These are phyloP conservation scores for Cutaneotrichosporon sp. DNA, from an alignment of 1,284 basidiomycete genomes.

Conservation along the genomic window DNA sequence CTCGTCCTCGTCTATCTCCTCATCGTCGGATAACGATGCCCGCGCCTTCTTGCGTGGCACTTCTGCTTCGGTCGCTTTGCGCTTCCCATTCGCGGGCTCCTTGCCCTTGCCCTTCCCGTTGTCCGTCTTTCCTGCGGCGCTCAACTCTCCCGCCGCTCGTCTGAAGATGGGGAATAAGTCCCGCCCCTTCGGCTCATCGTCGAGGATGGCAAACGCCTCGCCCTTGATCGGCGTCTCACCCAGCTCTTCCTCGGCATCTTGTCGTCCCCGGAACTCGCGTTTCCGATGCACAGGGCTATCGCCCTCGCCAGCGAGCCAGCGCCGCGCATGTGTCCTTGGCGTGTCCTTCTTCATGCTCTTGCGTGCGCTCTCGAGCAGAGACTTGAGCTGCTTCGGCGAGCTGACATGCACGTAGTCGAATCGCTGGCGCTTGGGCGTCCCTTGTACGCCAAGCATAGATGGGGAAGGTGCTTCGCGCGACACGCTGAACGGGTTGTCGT, in stretches of 20 bases:
- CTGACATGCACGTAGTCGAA: constrained; percentile 40
- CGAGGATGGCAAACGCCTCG: constrained; percentile 16
- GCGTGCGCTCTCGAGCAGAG: constrained; percentile 38
- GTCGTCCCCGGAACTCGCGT: not conserved
- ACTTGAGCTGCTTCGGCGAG: constrained; percentile 44
- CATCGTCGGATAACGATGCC: not conserved
- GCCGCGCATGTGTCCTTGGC: constrained; percentile 49
- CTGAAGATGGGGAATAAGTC: constrained; percentile 24
- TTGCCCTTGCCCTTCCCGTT: not conserved
- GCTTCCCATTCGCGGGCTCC: not conserved
- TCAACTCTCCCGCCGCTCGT: constrained; percentile 3
- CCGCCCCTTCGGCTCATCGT: constrained; percentile 9
- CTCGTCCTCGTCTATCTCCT: not conserved
- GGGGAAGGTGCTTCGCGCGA: constrained; percentile 24
- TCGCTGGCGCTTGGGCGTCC: not conserved
- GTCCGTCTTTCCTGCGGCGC: not conserved
- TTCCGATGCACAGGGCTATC: constrained; percentile 41
- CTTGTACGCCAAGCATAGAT: not conserved
- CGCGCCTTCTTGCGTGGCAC: not conserved
- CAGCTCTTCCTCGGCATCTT: constrained; percentile 20
- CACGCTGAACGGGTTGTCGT: constrained; percentile 47
- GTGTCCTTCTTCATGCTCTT: constrained; percentile 31
- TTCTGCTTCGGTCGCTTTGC: not conserved
- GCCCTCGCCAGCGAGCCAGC: constrained; percentile 48
- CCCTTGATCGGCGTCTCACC: constrained; percentile 24